Percentiles rank a stretch among this genome's conserved stretches.
phyloP scores from a whole-genome alignment of 805 yeast genomes.

The Candida nanaspora region DNA sequence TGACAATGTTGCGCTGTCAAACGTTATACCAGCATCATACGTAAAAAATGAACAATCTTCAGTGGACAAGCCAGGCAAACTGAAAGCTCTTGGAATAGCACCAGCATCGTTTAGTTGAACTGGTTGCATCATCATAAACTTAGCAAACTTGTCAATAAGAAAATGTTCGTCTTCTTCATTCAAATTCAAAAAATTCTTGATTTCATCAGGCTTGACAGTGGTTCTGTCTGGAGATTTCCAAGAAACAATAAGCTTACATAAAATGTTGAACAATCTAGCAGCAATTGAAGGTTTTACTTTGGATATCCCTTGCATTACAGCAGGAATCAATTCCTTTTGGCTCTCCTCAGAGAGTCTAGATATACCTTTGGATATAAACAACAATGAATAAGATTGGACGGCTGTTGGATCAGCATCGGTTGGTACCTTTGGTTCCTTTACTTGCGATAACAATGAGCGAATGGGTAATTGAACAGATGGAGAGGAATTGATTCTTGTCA shows the following conservation, averaged over 20 bases:
- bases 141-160: slow-evolving; percentile 40
- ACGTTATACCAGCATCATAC: slow-evolving; percentile 57
- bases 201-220: slow-evolving; percentile 31
- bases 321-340: slow-evolving; percentile 37
- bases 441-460: slow-evolving; percentile 55
- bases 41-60: slow-evolving; percentile 58
- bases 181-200: slow-evolving; percentile 29
- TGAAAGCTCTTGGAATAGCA: slow-evolving; percentile 34
- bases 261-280: slow-evolving; percentile 56
- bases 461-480: slow-evolving; percentile 56
- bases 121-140: slow-evolving; percentile 53
- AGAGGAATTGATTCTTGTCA: slow-evolving; percentile 58
- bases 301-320: slow-evolving; percentile 40
- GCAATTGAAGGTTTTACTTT: slow-evolving; percentile 21
- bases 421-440: slow-evolving; percentile 43
- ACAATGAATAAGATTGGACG: slow-evolving; percentile 54
- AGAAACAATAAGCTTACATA: slow-evolving; percentile 43
- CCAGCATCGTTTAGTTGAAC: slow-evolving; percentile 27
- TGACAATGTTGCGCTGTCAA: slow-evolving; percentile 40
- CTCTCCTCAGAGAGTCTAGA: slow-evolving; percentile 40
- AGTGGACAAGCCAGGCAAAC: slow-evolving; percentile 59
- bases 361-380: slow-evolving; percentile 63
- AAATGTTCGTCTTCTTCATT: slow-evolving; percentile 34
- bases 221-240: slow-evolving; percentile 47
- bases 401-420: slow-evolving; percentile 34